These are phyloP conservation scores for Phytophthora tentaculata DNA, from an alignment of 352 stramenopile species.

Conservation along the genomic window DNA sequence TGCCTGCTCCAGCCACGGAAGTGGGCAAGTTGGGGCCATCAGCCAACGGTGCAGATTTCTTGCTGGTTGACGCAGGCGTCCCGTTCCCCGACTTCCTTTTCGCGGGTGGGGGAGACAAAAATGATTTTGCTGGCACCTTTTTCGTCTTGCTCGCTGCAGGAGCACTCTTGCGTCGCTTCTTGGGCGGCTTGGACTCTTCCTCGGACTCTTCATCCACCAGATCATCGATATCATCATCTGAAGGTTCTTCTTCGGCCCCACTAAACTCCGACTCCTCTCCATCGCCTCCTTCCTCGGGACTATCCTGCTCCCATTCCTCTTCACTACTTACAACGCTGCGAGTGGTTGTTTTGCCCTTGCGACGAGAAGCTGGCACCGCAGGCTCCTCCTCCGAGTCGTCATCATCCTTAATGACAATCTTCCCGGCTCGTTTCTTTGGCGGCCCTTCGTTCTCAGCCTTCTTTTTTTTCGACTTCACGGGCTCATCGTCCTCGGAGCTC, in stretches of 20 bases:
- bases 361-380: slow-evolving; percentile 25
- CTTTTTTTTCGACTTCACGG: slow-evolving; percentile 8
- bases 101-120: slow-evolving; percentile 44
- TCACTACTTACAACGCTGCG: slow-evolving; percentile 54
- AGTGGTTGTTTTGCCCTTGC: slow-evolving; percentile 25
- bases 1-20: slow-evolving; percentile 61
- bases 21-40: slow-evolving; percentile 31
- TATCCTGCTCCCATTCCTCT: slow-evolving; percentile 60
- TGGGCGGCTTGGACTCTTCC: slow-evolving; percentile 38
- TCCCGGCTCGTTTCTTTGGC: slow-evolving; percentile 48
- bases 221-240: slow-evolving; percentile 53
- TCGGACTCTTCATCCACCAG: slow-evolving; percentile 53
- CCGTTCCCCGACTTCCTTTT: slow-evolving; percentile 35
- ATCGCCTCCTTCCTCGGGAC: slow-evolving; percentile 31
- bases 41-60: slow-evolving; percentile 38
- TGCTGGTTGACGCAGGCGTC: slow-evolving; percentile 23
- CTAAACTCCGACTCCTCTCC: slow-evolving; percentile 70
- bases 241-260: slow-evolving; percentile 53
- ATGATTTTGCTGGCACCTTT: slow-evolving; percentile 37
- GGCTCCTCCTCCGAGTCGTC: slow-evolving; percentile 72
- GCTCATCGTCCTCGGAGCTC: slow-evolving; percentile 61
- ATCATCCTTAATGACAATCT: slow-evolving; percentile 83
- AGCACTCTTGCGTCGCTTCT: slow-evolving; percentile 57
- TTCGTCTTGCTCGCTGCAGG: slow-evolving; percentile 33
- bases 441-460: slow-evolving; percentile 24